Evolutionary conservation across 345 rosid species (phyloP).

Genomic region (Clarkia xantiana): DNA sequence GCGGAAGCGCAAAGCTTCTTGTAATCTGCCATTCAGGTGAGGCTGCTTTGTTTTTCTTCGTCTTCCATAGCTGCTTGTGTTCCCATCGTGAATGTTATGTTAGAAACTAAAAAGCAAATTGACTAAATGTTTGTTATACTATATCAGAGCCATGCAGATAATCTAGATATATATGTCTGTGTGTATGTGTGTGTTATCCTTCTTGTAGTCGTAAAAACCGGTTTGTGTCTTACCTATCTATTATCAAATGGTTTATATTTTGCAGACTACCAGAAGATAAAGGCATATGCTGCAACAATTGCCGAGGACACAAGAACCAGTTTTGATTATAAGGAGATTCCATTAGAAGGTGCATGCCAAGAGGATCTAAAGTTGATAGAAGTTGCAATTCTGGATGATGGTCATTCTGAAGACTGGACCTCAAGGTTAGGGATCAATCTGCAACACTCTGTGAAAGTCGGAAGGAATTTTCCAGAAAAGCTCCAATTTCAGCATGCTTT

Average conservation of each 20-base stretch:
- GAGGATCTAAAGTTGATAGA: constrained; percentile 73
- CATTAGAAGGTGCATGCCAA: constrained; percentile 43
- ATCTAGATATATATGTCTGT: too few species aligned
- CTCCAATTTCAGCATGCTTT: constrained; percentile 62
- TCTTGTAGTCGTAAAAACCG: not conserved
- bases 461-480: constrained; percentile 51
- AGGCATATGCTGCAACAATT: constrained; percentile 64
- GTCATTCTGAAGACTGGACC: constrained; percentile 74
- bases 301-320: constrained; percentile 56
- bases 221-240: not conserved
- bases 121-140: too few species aligned
- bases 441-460: constrained; percentile 53
- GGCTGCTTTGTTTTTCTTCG: not conserved
- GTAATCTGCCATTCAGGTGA: constrained; percentile 95
- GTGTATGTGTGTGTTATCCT: too few species aligned
- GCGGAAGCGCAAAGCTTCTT: constrained; percentile 59
- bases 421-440: constrained; percentile 73
- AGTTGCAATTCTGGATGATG: constrained; percentile 67
- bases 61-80: constrained; percentile 1
- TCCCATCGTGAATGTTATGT: not conserved
- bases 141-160: too few species aligned
- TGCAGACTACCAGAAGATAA: constrained; percentile 86
- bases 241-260: constrained; percentile 3
- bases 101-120: not conserved
- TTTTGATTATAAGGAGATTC: constrained; percentile 52